Evolutionary conservation across 169 alveolate genomes (phyloP).

Genomic region (Theileria parva): DNA sequence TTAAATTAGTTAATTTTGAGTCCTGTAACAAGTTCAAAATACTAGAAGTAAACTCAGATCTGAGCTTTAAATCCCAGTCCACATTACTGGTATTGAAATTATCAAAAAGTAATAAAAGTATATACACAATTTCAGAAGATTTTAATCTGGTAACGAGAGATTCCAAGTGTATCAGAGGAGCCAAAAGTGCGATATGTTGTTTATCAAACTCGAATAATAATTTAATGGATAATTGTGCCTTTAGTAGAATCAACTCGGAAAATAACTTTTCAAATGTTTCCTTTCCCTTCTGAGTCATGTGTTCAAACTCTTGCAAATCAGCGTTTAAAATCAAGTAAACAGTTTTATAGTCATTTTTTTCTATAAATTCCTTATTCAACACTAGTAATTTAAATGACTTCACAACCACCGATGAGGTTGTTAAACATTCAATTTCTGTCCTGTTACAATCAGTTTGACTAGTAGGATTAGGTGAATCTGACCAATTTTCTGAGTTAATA

Average conservation of each 20-base stretch:
- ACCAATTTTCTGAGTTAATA: neutral
- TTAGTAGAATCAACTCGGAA: conserved; percentile 21
- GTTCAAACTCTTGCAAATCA: conserved; percentile 41
- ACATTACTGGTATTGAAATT: conserved; percentile 1
- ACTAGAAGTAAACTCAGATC: neutral
- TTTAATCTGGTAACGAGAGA: neutral
- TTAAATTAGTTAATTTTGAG: neutral
- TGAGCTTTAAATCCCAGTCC: neutral
- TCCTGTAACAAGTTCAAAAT: neutral
- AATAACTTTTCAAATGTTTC: conserved; percentile 48
- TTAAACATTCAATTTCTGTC: conserved; percentile 46
- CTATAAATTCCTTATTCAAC: neutral
- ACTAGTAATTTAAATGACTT: conserved; percentile 36
- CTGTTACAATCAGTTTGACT: neutral
- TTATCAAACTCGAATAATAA: neutral
- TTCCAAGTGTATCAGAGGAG: conserved; percentile 41
- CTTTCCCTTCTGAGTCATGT: conserved; percentile 49
- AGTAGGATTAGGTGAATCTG: neutral
- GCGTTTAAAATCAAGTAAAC: conserved; percentile 11
- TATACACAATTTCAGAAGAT: neutral
- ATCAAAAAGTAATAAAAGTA: neutral
- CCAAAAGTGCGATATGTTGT: conserved; percentile 33
- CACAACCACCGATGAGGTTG: conserved; percentile 37
- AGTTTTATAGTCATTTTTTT: conserved; percentile 16
- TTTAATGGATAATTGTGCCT: conserved; percentile 27